phyloP scores from a whole-genome alignment of 257 asterid species.

The Forsythia suspensa region DNA sequence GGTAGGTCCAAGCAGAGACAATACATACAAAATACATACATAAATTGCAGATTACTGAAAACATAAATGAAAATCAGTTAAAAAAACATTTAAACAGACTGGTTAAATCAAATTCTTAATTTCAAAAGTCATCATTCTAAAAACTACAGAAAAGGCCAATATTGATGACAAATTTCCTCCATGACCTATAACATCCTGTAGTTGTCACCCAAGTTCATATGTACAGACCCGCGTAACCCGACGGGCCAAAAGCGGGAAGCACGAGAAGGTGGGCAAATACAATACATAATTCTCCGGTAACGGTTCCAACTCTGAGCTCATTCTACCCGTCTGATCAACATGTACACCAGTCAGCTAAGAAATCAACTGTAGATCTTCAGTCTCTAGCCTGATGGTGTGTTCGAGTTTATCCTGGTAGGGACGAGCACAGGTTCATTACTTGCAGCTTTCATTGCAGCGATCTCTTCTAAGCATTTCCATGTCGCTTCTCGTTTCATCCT shows the following conservation, averaged over 20 bases:
- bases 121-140: conserved; percentile 28
- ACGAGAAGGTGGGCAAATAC: conserved; percentile 11
- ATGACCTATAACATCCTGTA: conserved; percentile 26
- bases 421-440: conserved; percentile 61
- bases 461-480: conserved; percentile 78
- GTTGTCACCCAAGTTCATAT: conserved; percentile 38
- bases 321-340: conserved; percentile 16
- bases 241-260: conserved; percentile 5
- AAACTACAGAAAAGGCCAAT: conserved; percentile 26
- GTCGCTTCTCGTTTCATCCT: conserved; percentile 58
- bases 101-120: conserved; percentile 14
- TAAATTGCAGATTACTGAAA: conserved; percentile 21
- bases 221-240: conserved; percentile 27
- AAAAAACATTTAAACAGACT: conserved; percentile 21
- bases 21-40: not conserved
- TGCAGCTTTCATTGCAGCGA: conserved; percentile 57
- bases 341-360: conserved; percentile 9
- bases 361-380: conserved; percentile 1
- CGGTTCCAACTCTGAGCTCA: conserved; percentile 1
- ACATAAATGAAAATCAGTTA: conserved; percentile 23
- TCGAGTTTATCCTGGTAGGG: conserved; percentile 32
- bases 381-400: conserved; percentile 36
- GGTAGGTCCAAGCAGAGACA: too few species aligned
- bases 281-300: not conserved
- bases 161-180: conserved; percentile 23